Base-by-base conservation (phyloP, 176 grass and related monocot genomes). In the Oryza nivara region DNA sequence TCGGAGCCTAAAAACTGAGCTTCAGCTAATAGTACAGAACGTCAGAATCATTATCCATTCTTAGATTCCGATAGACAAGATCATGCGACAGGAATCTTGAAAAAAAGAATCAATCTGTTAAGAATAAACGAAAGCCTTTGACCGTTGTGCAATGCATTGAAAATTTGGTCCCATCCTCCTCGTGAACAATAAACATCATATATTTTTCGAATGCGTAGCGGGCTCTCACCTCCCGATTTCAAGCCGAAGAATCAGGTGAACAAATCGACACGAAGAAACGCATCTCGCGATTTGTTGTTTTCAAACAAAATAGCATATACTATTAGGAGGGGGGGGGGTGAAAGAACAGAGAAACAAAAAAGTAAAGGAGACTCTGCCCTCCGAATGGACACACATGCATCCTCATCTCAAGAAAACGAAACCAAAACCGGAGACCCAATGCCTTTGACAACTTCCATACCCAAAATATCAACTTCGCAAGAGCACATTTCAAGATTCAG, bases 141-240 rank as follows among this genome's bases (percentile, higher is more conserved):
- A 88, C 89, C 67, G 77, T 82, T 90, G 89, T 90, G 84, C 75
- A 51, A 75, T 63, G 80, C 16, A 87, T 83, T 87, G 69, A 87
- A 90, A 87, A 83, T 36, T 90, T 70, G 3, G 9, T 16, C 69
- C 84, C 68, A 83, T 79, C 68, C 88, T 70, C 88, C 84, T 90
- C 74, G 63, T 79, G 63, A 74, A 48, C 48, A 51, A 64, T 90
- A 86, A 74, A 90, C 40, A 48, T 74, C 25, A 36, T 13, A 84
- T 74, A 72, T 10, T 73, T 86, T 86, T 67, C 38, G 45, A 86
- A 86, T 48, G 23, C 5, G 46, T 19, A 60, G 71, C 23, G 78
- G 69, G 64, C 64, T 40, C 51, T 79, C 74, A 11, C 40, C 68
- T 23, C 74, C 85, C 3, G 17, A 65, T 79, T 86, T 86, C 74